Evolutionary conservation across 352 stramenopile genomes (phyloP).

Genomic region (Pythium chondricola): DNA sequence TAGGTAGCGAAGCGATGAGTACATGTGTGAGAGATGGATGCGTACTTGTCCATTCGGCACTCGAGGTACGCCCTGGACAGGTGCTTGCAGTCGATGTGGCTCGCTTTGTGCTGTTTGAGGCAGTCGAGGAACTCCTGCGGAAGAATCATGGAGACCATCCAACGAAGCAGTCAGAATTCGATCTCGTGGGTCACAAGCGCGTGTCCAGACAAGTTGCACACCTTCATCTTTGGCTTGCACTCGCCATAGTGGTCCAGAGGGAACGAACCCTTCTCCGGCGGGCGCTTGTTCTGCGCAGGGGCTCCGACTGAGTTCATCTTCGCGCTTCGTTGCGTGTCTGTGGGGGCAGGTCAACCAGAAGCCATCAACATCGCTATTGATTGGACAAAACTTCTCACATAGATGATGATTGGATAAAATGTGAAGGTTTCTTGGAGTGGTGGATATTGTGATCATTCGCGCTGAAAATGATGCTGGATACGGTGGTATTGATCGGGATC

Average conservation of each 20-base stretch:
- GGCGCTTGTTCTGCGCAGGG: conserved; percentile 60
- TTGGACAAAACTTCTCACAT: too few relatives aligned
- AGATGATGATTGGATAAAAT: too few relatives aligned
- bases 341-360: not conserved
- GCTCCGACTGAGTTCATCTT: conserved; percentile 77
- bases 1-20: too few relatives aligned
- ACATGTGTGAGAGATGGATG: conserved; percentile 4
- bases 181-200: too few relatives aligned
- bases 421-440: too few relatives aligned
- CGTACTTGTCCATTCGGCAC: conserved; percentile 88
- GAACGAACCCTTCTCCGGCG: conserved; percentile 88
- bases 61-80: conserved; percentile 83
- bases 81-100: conserved; percentile 88
- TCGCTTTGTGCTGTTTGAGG: conserved; percentile 73
- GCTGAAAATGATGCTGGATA: conserved; percentile 46
- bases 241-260: conserved; percentile 88
- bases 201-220: conserved; percentile 14
- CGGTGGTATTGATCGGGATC: conserved; percentile 64
- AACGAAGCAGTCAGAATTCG: not conserved
- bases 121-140: conserved; percentile 72
- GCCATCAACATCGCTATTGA: not conserved
- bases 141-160: not conserved
- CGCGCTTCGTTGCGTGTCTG: not conserved
- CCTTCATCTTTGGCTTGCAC: conserved; percentile 86
- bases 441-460: too few relatives aligned